Conservation (phyloP, 106 monocot genomes). For the Platanthera guangdongensis region DNA sequence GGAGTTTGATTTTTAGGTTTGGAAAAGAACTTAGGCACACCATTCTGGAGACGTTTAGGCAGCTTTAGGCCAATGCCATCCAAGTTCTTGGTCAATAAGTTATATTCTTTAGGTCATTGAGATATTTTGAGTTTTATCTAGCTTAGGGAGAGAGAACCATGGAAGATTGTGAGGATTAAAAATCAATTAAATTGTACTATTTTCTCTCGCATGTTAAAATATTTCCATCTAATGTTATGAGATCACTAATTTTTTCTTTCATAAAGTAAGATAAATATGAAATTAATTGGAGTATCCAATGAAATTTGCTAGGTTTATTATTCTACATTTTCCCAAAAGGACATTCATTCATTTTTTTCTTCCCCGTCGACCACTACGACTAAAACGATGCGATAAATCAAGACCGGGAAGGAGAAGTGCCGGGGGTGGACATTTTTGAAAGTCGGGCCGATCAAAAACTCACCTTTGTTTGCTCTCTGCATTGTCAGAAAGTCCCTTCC, state of each 20-base stretch:
- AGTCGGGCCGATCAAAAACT: too few species aligned
- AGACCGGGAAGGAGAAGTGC: conserved; percentile 7
- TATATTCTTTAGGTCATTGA: not conserved
- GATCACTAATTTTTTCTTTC: not conserved
- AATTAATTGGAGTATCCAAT: too few species aligned
- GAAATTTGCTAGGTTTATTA: too few species aligned
- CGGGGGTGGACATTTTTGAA: too few species aligned
- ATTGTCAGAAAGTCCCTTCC: too few species aligned
- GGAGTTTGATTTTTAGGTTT: not conserved
- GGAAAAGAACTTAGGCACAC: not conserved
- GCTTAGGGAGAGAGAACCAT: not conserved
- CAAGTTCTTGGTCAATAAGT: not conserved
- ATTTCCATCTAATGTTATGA: not conserved
- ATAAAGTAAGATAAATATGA: not conserved
- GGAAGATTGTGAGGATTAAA: not conserved
- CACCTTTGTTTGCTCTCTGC: too few species aligned
- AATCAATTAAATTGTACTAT: conserved; percentile 1
- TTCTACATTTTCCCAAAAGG: too few species aligned
- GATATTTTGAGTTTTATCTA: not conserved
- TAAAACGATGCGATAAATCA: too few species aligned
- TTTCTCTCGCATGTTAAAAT: not conserved
- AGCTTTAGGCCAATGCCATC: not conserved
- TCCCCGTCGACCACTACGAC: too few species aligned
- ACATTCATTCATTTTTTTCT: too few species aligned
- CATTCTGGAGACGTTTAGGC: not conserved